phyloP scores from a whole-genome alignment of 2,329 filamentous ascomycete genomes.

The Aphanoascus verrucosus region DNA sequence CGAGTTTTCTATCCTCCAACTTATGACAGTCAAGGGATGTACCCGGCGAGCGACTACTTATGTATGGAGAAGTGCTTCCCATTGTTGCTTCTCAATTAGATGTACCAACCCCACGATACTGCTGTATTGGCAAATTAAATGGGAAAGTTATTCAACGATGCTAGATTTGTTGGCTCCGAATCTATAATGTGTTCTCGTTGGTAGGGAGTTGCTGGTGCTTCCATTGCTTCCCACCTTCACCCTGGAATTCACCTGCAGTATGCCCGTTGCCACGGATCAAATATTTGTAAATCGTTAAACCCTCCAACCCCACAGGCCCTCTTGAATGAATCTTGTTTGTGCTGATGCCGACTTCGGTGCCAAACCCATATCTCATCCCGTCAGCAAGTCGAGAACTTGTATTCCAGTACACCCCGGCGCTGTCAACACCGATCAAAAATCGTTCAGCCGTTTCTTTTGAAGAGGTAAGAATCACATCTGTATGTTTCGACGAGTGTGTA shows the following conservation, averaged over 20 bases:
- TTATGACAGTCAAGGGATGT: neutral
- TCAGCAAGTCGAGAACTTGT: constrained; percentile 89
- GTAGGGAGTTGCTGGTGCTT: constrained; percentile 43
- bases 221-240: constrained; percentile 44
- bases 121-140: neutral
- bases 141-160: neutral
- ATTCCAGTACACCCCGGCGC: constrained; percentile 94
- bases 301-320: constrained; percentile 87
- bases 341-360: constrained; percentile 94
- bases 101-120: neutral
- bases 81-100: neutral
- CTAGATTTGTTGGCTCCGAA: neutral
- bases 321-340: constrained; percentile 97
- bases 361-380: constrained; percentile 94
- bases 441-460: constrained; percentile 57
- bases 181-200: neutral
- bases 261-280: constrained; percentile 76
- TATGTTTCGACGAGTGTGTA: constrained; percentile 82
- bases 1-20: constrained; percentile 11
- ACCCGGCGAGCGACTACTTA: neutral
- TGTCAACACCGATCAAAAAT: constrained; percentile 80
- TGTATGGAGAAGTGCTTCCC: neutral
- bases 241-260: constrained; percentile 51
- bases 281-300: constrained; percentile 96
- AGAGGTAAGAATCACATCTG: constrained; percentile 75